Percentiles rank a stretch among this genome's conserved stretches.
phyloP scores from a whole-genome alignment of 305 asterid species.

The Nicotiana rustica region DNA sequence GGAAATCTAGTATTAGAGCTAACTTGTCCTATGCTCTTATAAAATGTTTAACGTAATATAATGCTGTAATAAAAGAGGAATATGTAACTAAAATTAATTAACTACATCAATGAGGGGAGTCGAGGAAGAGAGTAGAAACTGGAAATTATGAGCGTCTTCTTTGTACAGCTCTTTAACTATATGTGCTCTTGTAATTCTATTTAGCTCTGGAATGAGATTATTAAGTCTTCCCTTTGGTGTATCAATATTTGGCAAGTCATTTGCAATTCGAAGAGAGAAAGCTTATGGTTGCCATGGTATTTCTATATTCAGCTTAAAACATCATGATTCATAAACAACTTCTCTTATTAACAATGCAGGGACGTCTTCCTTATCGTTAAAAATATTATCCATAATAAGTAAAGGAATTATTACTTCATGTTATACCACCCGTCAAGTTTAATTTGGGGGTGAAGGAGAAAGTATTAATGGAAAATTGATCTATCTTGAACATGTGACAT shows the following conservation, averaged over 20 bases:
- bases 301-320: neutral
- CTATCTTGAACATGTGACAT: neutral
- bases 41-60: neutral
- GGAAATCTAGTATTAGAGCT: neutral
- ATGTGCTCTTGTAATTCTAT: neutral
- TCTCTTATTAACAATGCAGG: neutral
- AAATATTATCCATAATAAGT: neutral
- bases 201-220: constrained; percentile 1
- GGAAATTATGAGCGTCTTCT: neutral
- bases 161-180: neutral
- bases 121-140: neutral
- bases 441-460: neutral
- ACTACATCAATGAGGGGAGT: neutral
- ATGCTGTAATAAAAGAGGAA: neutral
- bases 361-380: neutral
- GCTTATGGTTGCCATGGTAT: neutral
- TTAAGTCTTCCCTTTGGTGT: neutral
- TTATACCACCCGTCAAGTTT: neutral
- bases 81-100: neutral
- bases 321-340: neutral
- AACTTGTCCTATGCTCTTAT: neutral
- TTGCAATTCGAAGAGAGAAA: neutral
- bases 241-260: neutral
- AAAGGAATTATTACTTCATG: neutral
- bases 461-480: neutral